Conservation (phyloP, 2,329 filamentous ascomycete genomes). For the Fusarium redolens region DNA sequence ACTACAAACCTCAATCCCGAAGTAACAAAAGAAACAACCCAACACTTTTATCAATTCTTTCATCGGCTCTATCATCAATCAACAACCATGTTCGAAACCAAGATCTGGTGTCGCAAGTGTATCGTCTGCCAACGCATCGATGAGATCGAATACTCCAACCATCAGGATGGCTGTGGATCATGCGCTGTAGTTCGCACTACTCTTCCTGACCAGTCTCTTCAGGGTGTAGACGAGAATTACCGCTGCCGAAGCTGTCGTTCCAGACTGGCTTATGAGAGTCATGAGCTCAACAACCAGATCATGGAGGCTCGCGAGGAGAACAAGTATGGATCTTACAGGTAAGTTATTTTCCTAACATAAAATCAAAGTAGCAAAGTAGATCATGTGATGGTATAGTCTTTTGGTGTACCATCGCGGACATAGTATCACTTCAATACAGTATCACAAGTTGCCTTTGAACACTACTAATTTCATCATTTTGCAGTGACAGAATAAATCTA, state of each 20-base stretch:
- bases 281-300: constrained; percentile 1
- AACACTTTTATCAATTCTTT: too few relatives aligned
- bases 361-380: not conserved
- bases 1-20: not conserved
- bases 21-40: not conserved
- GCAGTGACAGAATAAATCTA: not conserved
- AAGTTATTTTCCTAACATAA: not conserved
- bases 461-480: not conserved
- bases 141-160: not conserved
- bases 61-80: not conserved
- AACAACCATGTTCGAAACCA: not conserved
- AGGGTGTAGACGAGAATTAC: constrained; percentile 10
- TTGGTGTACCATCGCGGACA: not conserved
- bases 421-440: constrained; percentile 11
- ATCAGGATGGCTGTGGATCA: too few relatives aligned
- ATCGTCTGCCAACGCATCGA: not conserved
- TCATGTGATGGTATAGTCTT: not conserved
- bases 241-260: constrained; percentile 12
- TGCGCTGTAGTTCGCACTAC: not conserved
- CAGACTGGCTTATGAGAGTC: not conserved
- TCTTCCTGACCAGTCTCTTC: not conserved
- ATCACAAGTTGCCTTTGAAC: constrained; percentile 14
- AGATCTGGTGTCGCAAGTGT: constrained; percentile 15
- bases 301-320: not conserved
- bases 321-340: not conserved